These are phyloP conservation scores for Microdochium paspali DNA, from an alignment of 2,329 filamentous ascomycete genomes.

Conservation along the genomic window DNA sequence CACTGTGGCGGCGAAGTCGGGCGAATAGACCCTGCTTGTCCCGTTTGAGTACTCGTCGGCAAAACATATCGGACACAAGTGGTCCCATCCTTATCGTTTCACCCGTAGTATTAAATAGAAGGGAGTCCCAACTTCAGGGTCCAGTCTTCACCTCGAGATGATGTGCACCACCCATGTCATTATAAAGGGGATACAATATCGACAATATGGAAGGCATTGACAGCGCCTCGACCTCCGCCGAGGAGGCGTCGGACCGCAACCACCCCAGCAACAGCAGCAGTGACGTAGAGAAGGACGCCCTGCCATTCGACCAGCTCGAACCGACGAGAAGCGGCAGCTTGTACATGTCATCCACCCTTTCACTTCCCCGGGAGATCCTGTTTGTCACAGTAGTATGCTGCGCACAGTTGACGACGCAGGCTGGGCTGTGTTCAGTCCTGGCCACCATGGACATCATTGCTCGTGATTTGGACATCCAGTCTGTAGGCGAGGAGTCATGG, in stretches of 20 bases:
- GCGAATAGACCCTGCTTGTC: no score
- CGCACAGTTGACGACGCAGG: slow-evolving; percentile 20
- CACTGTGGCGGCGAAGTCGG: no score
- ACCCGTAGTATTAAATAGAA: no score
- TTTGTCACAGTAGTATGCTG: background rate
- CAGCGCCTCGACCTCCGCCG: background rate
- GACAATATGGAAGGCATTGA: background rate
- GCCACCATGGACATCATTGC: slow-evolving; percentile 33
- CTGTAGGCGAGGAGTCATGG: slow-evolving; percentile 30
- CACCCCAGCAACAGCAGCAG: background rate
- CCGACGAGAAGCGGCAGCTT: background rate
- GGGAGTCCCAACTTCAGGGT: no score
- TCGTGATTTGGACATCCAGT: slow-evolving; percentile 24
- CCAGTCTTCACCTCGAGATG: no score
- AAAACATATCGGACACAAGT: no score
- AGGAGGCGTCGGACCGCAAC: background rate
- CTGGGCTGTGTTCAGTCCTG: slow-evolving; percentile 26
- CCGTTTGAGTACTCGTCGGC: no score
- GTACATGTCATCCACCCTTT: slow-evolving; percentile 16
- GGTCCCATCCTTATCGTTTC: no score
- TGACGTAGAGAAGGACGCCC: background rate
- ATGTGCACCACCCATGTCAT: no score
- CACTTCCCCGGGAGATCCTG: background rate
- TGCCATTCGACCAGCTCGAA: background rate
- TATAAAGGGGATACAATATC: background rate